These are phyloP conservation scores for Pseudocercospora eumusae DNA, from an alignment of 2,329 filamentous ascomycete genomes.

Conservation along the genomic window DNA sequence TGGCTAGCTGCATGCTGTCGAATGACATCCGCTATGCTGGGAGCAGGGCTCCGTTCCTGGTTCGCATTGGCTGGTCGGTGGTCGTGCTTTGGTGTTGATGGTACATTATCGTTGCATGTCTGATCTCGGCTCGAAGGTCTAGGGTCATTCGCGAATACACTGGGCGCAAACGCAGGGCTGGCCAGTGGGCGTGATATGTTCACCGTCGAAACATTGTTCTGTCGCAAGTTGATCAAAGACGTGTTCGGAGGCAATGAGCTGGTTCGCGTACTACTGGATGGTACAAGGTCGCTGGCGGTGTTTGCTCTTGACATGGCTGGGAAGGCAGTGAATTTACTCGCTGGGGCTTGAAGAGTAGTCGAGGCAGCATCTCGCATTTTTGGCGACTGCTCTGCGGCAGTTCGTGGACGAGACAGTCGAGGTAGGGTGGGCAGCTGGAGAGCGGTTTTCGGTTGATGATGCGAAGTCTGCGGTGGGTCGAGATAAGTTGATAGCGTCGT, in stretches of 20 bases:
- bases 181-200: background rate
- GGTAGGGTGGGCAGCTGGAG: conserved; percentile 18
- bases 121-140: background rate
- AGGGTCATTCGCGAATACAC: background rate
- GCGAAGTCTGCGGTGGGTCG: conserved; percentile 11
- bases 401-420: conserved; percentile 7
- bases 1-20: conserved; percentile 9
- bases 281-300: background rate
- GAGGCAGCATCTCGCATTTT: background rate
- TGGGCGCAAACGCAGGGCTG: background rate
- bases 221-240: background rate
- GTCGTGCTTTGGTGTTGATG: background rate
- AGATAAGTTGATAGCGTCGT: background rate
- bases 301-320: conserved; percentile 1
- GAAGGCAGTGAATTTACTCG: conserved; percentile 4
- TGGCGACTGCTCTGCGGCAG: background rate
- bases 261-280: conserved; percentile 1
- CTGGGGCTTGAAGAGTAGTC: background rate
- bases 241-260: conserved; percentile 4
- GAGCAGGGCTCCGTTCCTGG: background rate
- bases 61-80: background rate
- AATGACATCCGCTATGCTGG: conserved; percentile 13
- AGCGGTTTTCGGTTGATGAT: conserved; percentile 5
- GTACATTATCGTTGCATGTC: background rate
- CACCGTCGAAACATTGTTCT: background rate